These are phyloP conservation scores for Babesia gibsoni DNA, from an alignment of 169 alveolate species.

Conservation along the genomic window DNA sequence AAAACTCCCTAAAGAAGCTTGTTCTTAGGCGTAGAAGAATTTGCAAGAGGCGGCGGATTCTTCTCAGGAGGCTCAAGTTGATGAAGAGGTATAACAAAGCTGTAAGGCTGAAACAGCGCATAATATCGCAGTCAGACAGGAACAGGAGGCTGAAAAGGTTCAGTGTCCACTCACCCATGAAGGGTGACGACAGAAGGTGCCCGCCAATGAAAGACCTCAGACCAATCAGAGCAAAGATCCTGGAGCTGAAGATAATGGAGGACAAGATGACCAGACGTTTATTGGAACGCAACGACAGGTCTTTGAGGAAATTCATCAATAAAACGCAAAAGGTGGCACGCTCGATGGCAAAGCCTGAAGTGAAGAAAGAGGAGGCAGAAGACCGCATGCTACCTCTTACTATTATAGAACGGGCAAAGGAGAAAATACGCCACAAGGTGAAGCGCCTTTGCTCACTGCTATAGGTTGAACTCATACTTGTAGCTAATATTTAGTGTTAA, in stretches of 20 bases:
- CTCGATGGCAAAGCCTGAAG: conserved; percentile 4
- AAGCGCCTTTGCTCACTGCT: conserved; percentile 56
- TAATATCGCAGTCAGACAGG: conserved; percentile 37
- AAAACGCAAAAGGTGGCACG: conserved; percentile 30
- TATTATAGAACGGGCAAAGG: conserved; percentile 12
- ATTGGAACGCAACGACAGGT: conserved; percentile 32
- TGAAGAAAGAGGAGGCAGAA: not conserved
- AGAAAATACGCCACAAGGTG: conserved; percentile 10
- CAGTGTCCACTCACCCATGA: conserved; percentile 29
- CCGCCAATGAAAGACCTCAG: conserved; percentile 48
- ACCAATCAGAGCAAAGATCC: conserved; percentile 44
- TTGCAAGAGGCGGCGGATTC: conserved; percentile 53
- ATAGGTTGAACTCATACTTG: not conserved
- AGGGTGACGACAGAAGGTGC: conserved; percentile 52
- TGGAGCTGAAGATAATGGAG: conserved; percentile 38
- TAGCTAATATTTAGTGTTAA: not conserved
- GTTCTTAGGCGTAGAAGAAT: conserved; percentile 49
- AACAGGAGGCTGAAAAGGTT: not conserved
- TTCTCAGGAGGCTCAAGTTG: conserved; percentile 31
- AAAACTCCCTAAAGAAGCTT: conserved; percentile 33
- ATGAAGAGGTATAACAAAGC: conserved; percentile 60
- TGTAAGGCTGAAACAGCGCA: conserved; percentile 59
- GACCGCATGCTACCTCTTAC: conserved; percentile 24
- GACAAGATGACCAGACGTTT: conserved; percentile 24
- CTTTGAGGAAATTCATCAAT: conserved; percentile 40